Percentiles rank a stretch among this genome's conserved stretches.
These are phyloP conservation scores for Adansonia gregorii DNA, from an alignment of 441 rosid genomes.

Conservation along the genomic window DNA sequence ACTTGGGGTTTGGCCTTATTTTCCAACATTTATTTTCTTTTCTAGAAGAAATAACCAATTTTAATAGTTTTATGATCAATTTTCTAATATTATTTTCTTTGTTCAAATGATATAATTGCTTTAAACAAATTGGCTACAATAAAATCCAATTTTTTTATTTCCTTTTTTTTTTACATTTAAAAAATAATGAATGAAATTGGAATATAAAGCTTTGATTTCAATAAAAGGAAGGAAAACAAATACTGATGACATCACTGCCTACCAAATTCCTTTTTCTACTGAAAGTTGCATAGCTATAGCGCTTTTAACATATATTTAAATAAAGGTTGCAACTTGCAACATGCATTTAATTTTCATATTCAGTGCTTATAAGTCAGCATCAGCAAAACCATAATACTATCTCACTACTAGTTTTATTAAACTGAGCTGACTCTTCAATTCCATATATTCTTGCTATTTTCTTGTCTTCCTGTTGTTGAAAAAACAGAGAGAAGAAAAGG, in stretches of 20 bases:
- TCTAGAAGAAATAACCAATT: too few species aligned
- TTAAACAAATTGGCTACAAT: too few species aligned
- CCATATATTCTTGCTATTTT: background rate
- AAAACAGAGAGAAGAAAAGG: background rate
- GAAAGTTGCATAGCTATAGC: too few species aligned
- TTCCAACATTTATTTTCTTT: too few species aligned
- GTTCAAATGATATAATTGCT: too few species aligned
- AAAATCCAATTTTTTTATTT: too few species aligned
- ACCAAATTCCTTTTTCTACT: background rate
- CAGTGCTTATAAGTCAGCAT: background rate
- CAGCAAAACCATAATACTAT: background rate
- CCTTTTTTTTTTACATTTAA: too few species aligned
- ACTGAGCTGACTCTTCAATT: background rate
- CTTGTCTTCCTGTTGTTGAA: background rate
- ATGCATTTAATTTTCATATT: background rate
- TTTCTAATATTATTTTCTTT: too few species aligned
- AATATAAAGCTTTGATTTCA: background rate
- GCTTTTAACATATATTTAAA: too few species aligned
- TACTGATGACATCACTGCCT: background rate
- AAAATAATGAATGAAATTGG: background rate
- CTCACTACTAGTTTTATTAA: background rate
- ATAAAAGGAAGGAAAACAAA: background rate
- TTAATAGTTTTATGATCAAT: too few species aligned
- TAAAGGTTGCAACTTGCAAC: too few species aligned
- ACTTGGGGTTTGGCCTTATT: too few species aligned